Percentiles rank a stretch among this genome's conserved stretches.
phyloP scores from a whole-genome alignment of 208 protist genomes.

The Acanthamoeba sp. region DNA sequence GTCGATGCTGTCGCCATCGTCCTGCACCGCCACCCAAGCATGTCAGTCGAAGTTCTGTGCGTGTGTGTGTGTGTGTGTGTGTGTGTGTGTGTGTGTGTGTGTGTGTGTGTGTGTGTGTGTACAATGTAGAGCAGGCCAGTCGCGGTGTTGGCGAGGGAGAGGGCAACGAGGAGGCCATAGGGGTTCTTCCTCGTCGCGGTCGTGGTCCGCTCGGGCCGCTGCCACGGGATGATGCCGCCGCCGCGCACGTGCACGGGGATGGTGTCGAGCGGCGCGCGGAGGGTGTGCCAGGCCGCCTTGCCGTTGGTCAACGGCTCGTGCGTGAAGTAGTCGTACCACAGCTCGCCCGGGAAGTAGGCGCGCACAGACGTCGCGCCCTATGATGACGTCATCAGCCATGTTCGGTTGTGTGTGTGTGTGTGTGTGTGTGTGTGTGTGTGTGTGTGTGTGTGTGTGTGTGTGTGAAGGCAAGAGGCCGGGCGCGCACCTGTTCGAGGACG shows the following conservation, averaged over 20 bases:
- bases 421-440: too few species aligned
- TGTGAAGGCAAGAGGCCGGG: too few species aligned
- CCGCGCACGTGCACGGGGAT: conserved; percentile 69
- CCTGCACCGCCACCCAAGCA: neutral
- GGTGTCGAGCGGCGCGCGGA: conserved; percentile 53
- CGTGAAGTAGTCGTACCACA: conserved; percentile 84
- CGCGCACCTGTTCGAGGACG: conserved; percentile 33
- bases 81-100: neutral
- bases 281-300: conserved; percentile 26
- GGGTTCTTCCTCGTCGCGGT: conserved; percentile 36
- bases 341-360: conserved; percentile 87
- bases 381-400: too few species aligned
- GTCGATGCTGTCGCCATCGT: conserved; percentile 60
- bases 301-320: neutral
- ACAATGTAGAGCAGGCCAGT: conserved; percentile 85
- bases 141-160: conserved; percentile 71
- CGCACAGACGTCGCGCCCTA: conserved; percentile 75
- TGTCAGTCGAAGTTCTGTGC: too few species aligned
- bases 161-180: conserved; percentile 83
- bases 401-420: too few species aligned
- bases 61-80: too few species aligned
- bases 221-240: conserved; percentile 68
- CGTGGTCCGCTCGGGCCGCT: conserved; percentile 55
- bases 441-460: too few species aligned
- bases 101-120: neutral